phyloP scores from a whole-genome alignment of 2,329 filamentous ascomycete species.

The Ilyonectria sp. region DNA sequence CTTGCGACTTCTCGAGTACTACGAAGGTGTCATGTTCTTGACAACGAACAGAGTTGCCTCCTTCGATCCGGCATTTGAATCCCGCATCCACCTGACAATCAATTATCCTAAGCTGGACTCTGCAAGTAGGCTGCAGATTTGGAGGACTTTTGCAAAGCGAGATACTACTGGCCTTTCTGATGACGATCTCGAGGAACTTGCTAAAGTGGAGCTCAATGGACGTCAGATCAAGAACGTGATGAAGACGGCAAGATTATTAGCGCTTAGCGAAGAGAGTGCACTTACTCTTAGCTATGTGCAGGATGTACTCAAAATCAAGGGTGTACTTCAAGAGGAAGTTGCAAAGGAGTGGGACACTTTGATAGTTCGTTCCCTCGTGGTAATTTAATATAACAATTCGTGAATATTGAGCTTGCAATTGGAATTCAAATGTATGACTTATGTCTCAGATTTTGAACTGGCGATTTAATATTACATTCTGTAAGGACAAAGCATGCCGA shows the following conservation, averaged over 20 bases:
- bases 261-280: not conserved
- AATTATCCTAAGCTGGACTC: constrained; percentile 20
- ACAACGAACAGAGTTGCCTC: constrained; percentile 22
- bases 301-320: constrained; percentile 17
- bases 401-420: too few species aligned
- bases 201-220: constrained; percentile 22
- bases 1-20: constrained; percentile 25
- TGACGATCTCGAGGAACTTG: constrained; percentile 14
- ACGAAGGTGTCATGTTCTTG: constrained; percentile 31
- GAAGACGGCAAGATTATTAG: constrained; percentile 27
- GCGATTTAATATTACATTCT: too few species aligned
- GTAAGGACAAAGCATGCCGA: too few species aligned
- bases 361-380: too few species aligned
- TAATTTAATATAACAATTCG: too few species aligned
- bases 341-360: too few species aligned
- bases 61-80: constrained; percentile 27
- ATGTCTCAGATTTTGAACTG: too few species aligned
- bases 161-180: constrained; percentile 1
- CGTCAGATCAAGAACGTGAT: constrained; percentile 33
- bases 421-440: too few species aligned
- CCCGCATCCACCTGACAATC: constrained; percentile 27
- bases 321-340: too few species aligned
- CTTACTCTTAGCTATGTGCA: constrained; percentile 13
- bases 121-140: constrained; percentile 2
- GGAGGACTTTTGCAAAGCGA: constrained; percentile 16